These are phyloP conservation scores for Artemisia annua DNA, from an alignment of 129 eudicot species.

Conservation along the genomic window DNA sequence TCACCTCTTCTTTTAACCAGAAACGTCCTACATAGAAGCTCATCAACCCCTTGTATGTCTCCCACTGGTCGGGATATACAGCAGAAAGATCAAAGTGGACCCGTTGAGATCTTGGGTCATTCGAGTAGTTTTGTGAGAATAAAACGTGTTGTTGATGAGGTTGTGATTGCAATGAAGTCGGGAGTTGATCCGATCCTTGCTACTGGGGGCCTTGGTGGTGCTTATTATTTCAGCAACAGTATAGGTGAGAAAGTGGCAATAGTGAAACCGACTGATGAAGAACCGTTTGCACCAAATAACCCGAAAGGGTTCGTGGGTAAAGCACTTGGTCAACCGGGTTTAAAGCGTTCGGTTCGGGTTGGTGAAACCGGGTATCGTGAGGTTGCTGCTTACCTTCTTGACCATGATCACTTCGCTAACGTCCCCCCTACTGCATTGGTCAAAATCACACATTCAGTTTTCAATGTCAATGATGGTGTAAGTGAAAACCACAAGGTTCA, in stretches of 20 bases:
- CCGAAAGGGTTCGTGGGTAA: slow-evolving; percentile 89
- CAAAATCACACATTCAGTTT: slow-evolving; percentile 85
- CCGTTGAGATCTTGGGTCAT: slow-evolving; percentile 75
- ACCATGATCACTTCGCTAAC: slow-evolving; percentile 71
- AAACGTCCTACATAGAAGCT: slow-evolving; percentile 73
- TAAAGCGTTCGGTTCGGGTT: slow-evolving; percentile 81
- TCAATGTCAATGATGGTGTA: slow-evolving; percentile 76
- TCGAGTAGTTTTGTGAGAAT: slow-evolving; percentile 50
- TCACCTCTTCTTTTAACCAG: slow-evolving; percentile 81
- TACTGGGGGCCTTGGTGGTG: slow-evolving; percentile 89
- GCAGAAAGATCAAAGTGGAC: slow-evolving; percentile 74
- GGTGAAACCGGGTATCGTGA: slow-evolving; percentile 92
- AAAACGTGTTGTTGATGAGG: slow-evolving; percentile 66
- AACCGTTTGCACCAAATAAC: slow-evolving; percentile 90
- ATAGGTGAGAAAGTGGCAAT: slow-evolving; percentile 80
- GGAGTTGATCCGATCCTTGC: slow-evolving; percentile 85
- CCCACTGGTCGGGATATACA: slow-evolving; percentile 79
- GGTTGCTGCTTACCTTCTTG: slow-evolving; percentile 90
- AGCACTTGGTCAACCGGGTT: slow-evolving; percentile 88
- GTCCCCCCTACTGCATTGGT: slow-evolving; percentile 94
- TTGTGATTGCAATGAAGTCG: slow-evolving; percentile 61
- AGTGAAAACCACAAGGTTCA: slow-evolving; percentile 41
- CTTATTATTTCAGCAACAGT: slow-evolving; percentile 65
- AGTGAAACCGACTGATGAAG: slow-evolving; percentile 93
- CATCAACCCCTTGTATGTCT: slow-evolving; percentile 90